Conservation (phyloP, 2,329 filamentous ascomycete species). For the Venturia aucupariae region DNA sequence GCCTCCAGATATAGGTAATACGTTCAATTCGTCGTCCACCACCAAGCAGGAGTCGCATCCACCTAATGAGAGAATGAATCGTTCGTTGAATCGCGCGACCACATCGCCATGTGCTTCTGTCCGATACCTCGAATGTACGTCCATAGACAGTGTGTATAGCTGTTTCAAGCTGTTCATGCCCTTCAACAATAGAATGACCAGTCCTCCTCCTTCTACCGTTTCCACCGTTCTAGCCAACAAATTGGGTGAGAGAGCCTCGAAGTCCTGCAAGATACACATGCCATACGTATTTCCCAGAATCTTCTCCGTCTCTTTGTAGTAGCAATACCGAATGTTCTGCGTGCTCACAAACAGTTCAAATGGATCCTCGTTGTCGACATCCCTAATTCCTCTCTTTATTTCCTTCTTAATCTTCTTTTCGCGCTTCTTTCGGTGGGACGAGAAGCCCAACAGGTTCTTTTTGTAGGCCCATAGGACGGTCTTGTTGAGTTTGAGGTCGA, state of each 20-base stretch:
- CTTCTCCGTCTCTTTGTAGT: slow-evolving; percentile 99
- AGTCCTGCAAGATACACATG: slow-evolving; percentile 97
- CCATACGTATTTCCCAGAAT: slow-evolving; percentile 96
- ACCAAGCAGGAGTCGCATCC: slow-evolving; percentile 91
- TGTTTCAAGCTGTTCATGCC: slow-evolving; percentile 97
- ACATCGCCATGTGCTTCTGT: slow-evolving; percentile 96
- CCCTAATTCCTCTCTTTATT: slow-evolving; percentile 86
- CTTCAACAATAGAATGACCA: slow-evolving; percentile 85
- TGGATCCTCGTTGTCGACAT: slow-evolving; percentile 84
- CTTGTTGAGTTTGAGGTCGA: slow-evolving; percentile 90
- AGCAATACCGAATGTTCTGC: slow-evolving; percentile 96
- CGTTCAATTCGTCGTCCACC: slow-evolving; percentile 95
- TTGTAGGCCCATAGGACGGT: slow-evolving; percentile 98
- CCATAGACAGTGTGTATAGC: slow-evolving; percentile 94
- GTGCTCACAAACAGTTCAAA: slow-evolving; percentile 96
- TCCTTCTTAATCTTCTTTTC: slow-evolving; percentile 98
- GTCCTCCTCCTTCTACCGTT: slow-evolving; percentile 90
- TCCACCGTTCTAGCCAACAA: slow-evolving; percentile 89
- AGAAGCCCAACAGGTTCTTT: slow-evolving; percentile 91
- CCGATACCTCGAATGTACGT: slow-evolving; percentile 90
- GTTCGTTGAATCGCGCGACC: slow-evolving; percentile 91
- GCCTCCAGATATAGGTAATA: slow-evolving; percentile 90
- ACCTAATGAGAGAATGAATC: slow-evolving; percentile 91
- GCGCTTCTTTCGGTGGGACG: slow-evolving; percentile 90
- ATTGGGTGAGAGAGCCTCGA: slow-evolving; percentile 96